phyloP scores from a whole-genome alignment of 2,329 filamentous ascomycete genomes.

The Nigrospora osmanthi region DNA sequence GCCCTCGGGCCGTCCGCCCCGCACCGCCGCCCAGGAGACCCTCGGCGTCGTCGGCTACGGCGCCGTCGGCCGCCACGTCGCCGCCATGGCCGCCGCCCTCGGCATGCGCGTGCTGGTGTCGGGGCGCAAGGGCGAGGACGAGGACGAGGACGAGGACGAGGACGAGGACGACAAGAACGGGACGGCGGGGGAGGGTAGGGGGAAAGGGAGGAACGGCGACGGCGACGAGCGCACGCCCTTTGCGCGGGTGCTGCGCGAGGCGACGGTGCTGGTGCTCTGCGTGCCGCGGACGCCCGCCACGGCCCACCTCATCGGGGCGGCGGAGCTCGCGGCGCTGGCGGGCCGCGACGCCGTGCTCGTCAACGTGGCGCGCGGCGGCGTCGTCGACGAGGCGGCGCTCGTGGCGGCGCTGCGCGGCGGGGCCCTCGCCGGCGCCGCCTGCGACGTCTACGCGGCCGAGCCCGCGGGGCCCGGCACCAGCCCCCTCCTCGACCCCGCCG shows the following conservation, averaged over 20 bases:
- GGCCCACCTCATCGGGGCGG: conserved; percentile 13
- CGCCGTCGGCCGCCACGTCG: conserved; percentile 16
- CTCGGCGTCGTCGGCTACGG: conserved; percentile 23
- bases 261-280: conserved; percentile 17
- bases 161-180: too few relatives aligned
- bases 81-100: conserved; percentile 9
- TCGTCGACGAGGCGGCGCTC: conserved; percentile 20
- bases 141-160: neutral
- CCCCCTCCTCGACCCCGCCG: conserved; percentile 8
- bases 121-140: conserved; percentile 14
- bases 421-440: conserved; percentile 18
- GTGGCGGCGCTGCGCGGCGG: conserved; percentile 15
- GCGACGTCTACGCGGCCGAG: conserved; percentile 19
- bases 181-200: too few relatives aligned
- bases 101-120: conserved; percentile 20
- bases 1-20: conserved; percentile 16
- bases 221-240: conserved; percentile 15
- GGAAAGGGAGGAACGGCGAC: too few relatives aligned
- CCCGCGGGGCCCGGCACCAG: conserved; percentile 15
- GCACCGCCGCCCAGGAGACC: conserved; percentile 14
- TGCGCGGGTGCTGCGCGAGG: conserved; percentile 14
- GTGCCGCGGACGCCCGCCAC: conserved; percentile 19
- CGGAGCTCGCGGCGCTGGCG: conserved; percentile 15
- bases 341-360: conserved; percentile 14
- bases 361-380: conserved; percentile 22